Conservation (phyloP, 192 early-diverging fungal species). For the Mortierella claussenii region DNA sequence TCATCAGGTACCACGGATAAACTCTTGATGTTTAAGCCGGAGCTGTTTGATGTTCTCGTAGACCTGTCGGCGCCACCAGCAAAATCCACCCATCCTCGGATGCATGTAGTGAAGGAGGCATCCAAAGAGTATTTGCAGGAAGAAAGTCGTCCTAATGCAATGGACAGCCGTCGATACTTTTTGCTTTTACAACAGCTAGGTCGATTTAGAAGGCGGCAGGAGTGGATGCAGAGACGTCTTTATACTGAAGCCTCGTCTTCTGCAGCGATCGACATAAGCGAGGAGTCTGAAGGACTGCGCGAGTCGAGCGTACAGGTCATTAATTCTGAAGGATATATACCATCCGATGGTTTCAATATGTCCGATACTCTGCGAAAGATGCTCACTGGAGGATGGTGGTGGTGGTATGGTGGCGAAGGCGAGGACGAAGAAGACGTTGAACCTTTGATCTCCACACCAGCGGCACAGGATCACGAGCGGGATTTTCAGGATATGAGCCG, state of each 20-base stretch:
- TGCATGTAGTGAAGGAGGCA: slow-evolving; percentile 1
- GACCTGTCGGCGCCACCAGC: slow-evolving; percentile 34
- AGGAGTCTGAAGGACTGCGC: neutral
- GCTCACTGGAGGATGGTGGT: slow-evolving; percentile 60
- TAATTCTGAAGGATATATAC: neutral
- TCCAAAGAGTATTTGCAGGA: neutral
- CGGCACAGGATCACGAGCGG: slow-evolving; percentile 22
- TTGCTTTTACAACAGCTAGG: slow-evolving; percentile 48
- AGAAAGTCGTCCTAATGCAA: slow-evolving; percentile 4
- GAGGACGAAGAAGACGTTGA: slow-evolving; percentile 32
- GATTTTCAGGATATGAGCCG: slow-evolving; percentile 1
- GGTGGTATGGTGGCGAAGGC: slow-evolving; percentile 59
- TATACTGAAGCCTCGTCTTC: slow-evolving; percentile 4
- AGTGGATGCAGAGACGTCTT: slow-evolving; percentile 30
- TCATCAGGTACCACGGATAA: slow-evolving; percentile 63
- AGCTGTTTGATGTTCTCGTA: slow-evolving; percentile 60
- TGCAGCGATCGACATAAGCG: neutral
- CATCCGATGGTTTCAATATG: slow-evolving; percentile 31
- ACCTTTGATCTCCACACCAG: slow-evolving; percentile 4
- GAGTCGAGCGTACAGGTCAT: neutral
- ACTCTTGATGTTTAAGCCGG: slow-evolving; percentile 57
- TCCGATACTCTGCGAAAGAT: slow-evolving; percentile 53
- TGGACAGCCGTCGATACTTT: slow-evolving; percentile 58
- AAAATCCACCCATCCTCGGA: slow-evolving; percentile 17
- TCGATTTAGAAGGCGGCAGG: slow-evolving; percentile 25